These are phyloP conservation scores for Vitis hybrid DNA, from an alignment of 177 flowering plant species.

Conservation along the genomic window DNA sequence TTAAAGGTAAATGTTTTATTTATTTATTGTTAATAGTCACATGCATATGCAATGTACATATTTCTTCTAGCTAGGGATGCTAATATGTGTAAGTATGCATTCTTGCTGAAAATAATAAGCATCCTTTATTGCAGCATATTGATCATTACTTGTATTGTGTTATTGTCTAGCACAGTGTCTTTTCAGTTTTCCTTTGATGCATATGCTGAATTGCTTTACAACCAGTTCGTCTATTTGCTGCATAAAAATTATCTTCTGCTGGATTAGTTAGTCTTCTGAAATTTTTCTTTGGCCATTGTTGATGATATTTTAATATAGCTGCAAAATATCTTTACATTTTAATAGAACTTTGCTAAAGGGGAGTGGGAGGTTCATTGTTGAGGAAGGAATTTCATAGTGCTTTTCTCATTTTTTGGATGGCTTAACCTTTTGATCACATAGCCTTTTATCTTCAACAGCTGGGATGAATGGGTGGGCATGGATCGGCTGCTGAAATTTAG, in stretches of 20 bases:
- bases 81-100: neutral
- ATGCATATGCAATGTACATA: neutral
- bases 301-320: neutral
- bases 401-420: neutral
- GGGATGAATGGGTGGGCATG: constrained; percentile 86
- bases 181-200: neutral
- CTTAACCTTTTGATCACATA: neutral
- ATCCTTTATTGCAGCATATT: neutral
- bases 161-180: neutral
- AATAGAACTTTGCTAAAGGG: neutral
- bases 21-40: no score
- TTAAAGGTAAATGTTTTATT: neutral
- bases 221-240: neutral
- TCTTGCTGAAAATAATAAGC: neutral
- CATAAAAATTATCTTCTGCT: neutral
- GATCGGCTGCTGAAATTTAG: constrained; percentile 65
- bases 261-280: neutral
- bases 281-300: neutral
- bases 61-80: neutral
- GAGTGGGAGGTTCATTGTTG: neutral
- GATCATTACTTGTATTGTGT: neutral
- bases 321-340: neutral
- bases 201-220: neutral
- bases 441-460: constrained; percentile 42
- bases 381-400: neutral